A percentile compares a stretch with the other conserved stretches of the same genome.
These are phyloP conservation scores for Backusella westeae DNA, from an alignment of 192 early-diverging fungal species.

Conservation along the genomic window DNA sequence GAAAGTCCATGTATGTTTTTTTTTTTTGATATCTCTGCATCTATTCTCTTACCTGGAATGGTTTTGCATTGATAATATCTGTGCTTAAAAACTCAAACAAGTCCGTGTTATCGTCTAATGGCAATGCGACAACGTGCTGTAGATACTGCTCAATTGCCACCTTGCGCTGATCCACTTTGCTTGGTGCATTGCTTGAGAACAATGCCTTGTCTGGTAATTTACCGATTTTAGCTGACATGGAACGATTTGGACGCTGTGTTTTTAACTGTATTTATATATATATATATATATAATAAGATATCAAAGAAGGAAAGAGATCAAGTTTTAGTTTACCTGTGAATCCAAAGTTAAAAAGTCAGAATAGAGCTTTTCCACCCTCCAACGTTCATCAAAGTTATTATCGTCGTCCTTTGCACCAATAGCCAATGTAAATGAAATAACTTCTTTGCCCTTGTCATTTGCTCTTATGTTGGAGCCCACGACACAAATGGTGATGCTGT, in stretches of 20 bases:
- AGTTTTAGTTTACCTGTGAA: slow-evolving; percentile 54
- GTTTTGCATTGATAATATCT: slow-evolving; percentile 44
- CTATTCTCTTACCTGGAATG: background rate
- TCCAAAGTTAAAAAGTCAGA: slow-evolving; percentile 84
- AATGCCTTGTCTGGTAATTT: slow-evolving; percentile 84
- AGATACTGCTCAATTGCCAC: slow-evolving; percentile 82
- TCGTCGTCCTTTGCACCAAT: slow-evolving; percentile 26
- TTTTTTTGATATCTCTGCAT: background rate
- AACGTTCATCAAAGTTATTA: slow-evolving; percentile 54
- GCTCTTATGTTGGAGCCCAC: slow-evolving; percentile 59
- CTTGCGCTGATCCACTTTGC: slow-evolving; percentile 87
- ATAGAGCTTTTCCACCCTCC: slow-evolving; percentile 88
- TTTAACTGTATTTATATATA: slow-evolving; percentile 32
- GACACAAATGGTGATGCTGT: slow-evolving; percentile 32
- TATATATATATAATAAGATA: background rate
- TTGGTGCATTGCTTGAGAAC: slow-evolving; percentile 76
- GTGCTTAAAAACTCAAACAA: slow-evolving; percentile 80
- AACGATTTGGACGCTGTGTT: slow-evolving; percentile 26
- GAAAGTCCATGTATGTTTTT: background rate
- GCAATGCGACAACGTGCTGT: slow-evolving; percentile 61
- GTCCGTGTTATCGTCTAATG: slow-evolving; percentile 57
- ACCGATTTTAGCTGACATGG: slow-evolving; percentile 55
- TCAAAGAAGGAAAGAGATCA: background rate
- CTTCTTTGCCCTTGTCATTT: slow-evolving; percentile 79
- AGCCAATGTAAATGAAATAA: slow-evolving; percentile 57